Evolutionary conservation across 371 early-diverging fungal species (phyloP), one percentile per base, ranked within the genome.

Genomic region (Syncephalastrum contaminatum): DNA sequence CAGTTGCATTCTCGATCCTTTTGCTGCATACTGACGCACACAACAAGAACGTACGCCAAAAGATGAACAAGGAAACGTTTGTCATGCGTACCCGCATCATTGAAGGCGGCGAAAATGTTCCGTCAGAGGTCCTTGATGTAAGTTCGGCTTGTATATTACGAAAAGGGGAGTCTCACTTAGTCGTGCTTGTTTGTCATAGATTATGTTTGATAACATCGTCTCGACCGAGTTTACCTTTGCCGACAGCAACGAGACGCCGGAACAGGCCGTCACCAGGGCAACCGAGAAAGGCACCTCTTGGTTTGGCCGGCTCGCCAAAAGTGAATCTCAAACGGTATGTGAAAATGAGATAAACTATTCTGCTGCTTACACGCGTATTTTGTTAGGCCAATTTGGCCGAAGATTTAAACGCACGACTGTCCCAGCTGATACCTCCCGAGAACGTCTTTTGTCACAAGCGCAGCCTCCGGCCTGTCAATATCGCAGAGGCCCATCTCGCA

Each of bases 1-100:
- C 90, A 13, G 73, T 94, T 20, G 81, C 94, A 4, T 95, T 92
- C 67, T 89, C 94, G 1, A 72, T 97, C 15, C 75, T 96, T 59
- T 72, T 95, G 51, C 82, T 97, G 22, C 95, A 97, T 72, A 94
- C 95, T 4, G 96, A 96, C 65, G 89, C 93, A 18, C 94, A 95
- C 72, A 95, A 94, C 69, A 90, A 89, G 60, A 84, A 86, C 58
- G 86, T 92, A 15, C 82, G 82, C 39, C 85, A 83, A 55, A 95
- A 93, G 69, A 94, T 94, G 85, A 82, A 86, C 48, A 88, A 88
- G 71, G 86, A 89, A 20, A 90, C 93, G 36, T 96, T 92, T 64
- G 83, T 90, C 39, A 73, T 73, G 62, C 84, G 88, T 48, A 86
- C 88, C 5, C 75, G 81, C 56, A 78, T 80, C 39, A 81, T 87